A percentile compares a stretch with the other conserved stretches of the same genome.
These are phyloP conservation scores for Galerina sulciceps DNA, from an alignment of 768 basidiomycete genomes.

Conservation along the genomic window DNA sequence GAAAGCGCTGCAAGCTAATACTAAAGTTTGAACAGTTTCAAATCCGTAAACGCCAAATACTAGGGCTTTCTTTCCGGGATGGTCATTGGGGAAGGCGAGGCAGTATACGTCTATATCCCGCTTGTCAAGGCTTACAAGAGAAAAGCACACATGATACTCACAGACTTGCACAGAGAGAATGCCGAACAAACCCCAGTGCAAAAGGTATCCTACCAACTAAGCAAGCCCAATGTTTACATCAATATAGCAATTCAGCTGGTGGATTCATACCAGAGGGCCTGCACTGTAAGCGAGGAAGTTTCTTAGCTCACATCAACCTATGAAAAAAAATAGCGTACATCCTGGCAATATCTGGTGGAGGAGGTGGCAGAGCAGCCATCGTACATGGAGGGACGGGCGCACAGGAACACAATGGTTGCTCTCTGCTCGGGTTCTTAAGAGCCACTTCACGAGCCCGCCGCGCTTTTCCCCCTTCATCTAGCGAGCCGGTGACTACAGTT, in stretches of 20 bases:
- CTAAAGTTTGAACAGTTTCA: slow-evolving; percentile 31
- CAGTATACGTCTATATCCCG: slow-evolving; percentile 31
- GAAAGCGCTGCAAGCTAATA: slow-evolving; percentile 31
- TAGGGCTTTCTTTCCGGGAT: slow-evolving; percentile 23
- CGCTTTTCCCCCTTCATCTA: no score
- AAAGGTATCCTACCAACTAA: slow-evolving; percentile 32
- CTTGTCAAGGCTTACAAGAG: not conserved
- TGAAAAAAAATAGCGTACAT: not conserved
- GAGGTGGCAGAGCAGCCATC: not conserved
- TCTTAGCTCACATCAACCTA: not conserved
- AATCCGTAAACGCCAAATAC: slow-evolving; percentile 31
- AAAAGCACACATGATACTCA: slow-evolving; percentile 7
- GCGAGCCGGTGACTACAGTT: no score
- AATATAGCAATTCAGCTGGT: not conserved
- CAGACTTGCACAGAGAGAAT: slow-evolving; percentile 34
- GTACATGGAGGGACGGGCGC: not conserved
- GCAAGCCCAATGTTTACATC: not conserved
- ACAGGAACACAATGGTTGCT: not conserved
- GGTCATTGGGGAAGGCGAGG: slow-evolving; percentile 34
- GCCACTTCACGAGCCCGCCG: no score
- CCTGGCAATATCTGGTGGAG: slow-evolving; percentile 9
- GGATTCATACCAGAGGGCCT: slow-evolving; percentile 2
- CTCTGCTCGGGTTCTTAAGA: no score
- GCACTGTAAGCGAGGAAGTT: not conserved
- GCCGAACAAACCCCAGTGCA: slow-evolving; percentile 33